Conservation (phyloP, 2,329 filamentous ascomycete genomes). For the Aspergillus sp. region DNA sequence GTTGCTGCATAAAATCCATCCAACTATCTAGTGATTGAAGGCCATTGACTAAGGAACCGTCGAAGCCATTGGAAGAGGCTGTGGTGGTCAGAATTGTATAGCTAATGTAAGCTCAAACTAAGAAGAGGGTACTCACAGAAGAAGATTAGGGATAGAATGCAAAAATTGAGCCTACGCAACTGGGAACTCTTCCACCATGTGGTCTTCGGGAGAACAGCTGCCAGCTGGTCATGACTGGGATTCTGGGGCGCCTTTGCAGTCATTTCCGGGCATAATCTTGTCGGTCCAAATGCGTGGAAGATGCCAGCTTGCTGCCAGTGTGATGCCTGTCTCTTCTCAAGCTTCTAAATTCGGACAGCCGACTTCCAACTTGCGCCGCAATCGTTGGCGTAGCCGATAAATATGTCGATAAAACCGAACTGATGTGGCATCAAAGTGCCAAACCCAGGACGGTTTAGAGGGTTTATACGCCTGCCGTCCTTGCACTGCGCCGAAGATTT, state of each 20-base stretch:
- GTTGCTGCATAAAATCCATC: conserved; percentile 30
- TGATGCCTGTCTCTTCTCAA: no score
- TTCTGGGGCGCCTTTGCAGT: not conserved
- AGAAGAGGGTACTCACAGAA: not conserved
- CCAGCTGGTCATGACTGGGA: not conserved
- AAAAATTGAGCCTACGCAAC: conserved; percentile 1
- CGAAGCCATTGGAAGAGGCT: conserved; percentile 14
- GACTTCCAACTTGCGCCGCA: no score
- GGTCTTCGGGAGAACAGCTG: not conserved
- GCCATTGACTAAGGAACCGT: conserved; percentile 27
- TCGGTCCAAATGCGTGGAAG: no score
- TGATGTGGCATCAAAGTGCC: no score
- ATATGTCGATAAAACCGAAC: no score
- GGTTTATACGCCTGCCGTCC: no score
- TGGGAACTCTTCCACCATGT: conserved; percentile 2
- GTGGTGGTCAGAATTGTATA: not conserved
- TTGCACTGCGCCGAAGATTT: not conserved
- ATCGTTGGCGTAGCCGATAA: no score
- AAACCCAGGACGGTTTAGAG: no score
- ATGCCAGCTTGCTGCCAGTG: no score
- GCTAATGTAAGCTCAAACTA: not conserved
- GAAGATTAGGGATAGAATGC: conserved; percentile 1
- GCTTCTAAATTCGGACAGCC: no score
- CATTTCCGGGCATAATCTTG: conserved; percentile 19
- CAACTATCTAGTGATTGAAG: conserved; percentile 34